Base-by-base conservation (phyloP, 2,329 filamentous ascomycete genomes). In the Xylaria sp. region DNA sequence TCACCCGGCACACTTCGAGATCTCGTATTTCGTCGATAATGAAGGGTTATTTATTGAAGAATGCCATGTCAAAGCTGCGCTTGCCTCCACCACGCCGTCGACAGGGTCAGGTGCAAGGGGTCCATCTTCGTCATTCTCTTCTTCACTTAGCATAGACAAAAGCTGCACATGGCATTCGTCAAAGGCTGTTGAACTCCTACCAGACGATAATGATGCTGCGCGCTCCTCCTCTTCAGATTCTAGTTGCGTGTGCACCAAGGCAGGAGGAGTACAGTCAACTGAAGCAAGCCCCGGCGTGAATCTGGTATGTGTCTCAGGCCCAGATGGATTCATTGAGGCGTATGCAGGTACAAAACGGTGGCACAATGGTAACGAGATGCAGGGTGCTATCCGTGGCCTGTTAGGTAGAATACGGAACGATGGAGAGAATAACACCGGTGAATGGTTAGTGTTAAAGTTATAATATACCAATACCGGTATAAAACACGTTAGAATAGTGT, bases 281-380 rank as follows among this genome's bases (percentile, higher is more conserved):
- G 13, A 7, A 42, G 73, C 72, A 5, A 72, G 73, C 11, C 73
- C 79, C 0, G 84, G 86, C 0, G 87, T 85, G 69, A 89, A 89
- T 66, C 77, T 97, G 22, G 82, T 97, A n/a, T 83, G 97, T 63
- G 87, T 98, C 1, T 97, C 94, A 0, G 96, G 96, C 0, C 95
- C 96, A 0, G 93, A 97, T 61, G 95, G 96, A 0, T 98, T 98
- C 79, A 86, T 98, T 44, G 86, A 87, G 49, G 86, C 91, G 70
- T 92, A 92, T 80, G 93, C 93, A 2, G 95, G 96, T 1, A 83
- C 89, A 10, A 97, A 97, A 80, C 80, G 87, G 2, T 96, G 93
- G 92, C 81, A 84, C 11, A 85, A 86, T 31, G 93, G 93, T 0
- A 82, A 82, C 64, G 91, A 97, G 79, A 83, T 87, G 11, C 94